Evolutionary conservation across 345 rosid genomes (phyloP).

Genomic region (Geranium rotundifolium): DNA sequence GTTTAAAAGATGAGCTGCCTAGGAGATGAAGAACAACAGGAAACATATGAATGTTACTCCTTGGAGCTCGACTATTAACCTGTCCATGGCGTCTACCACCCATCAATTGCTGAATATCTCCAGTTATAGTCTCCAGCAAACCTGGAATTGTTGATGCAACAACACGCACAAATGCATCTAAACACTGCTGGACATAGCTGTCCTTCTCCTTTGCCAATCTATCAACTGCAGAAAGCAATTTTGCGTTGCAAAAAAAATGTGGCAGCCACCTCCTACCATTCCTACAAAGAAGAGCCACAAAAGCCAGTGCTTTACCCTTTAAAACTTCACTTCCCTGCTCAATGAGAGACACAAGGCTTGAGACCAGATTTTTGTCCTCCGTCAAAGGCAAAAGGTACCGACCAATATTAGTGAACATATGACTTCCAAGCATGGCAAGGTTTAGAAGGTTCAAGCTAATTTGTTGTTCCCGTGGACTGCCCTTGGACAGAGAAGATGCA

Average conservation of each 20-base stretch:
- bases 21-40: slow-evolving; percentile 89
- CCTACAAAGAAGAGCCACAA: slow-evolving; percentile 83
- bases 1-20: slow-evolving; percentile 67
- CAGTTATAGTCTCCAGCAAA: slow-evolving; percentile 59
- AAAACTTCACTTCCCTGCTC: slow-evolving; percentile 90
- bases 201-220: slow-evolving; percentile 88
- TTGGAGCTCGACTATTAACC: slow-evolving; percentile 50
- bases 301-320: slow-evolving; percentile 66
- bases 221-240: slow-evolving; percentile 69
- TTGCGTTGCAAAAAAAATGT: slow-evolving; percentile 66
- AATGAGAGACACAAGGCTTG: slow-evolving; percentile 58
- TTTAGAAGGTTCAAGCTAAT: slow-evolving; percentile 76
- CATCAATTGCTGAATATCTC: slow-evolving; percentile 73
- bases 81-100: slow-evolving; percentile 79
- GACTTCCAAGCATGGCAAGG: slow-evolving; percentile 78
- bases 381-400: slow-evolving; percentile 54
- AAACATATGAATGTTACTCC: slow-evolving; percentile 57
- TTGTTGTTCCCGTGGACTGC: slow-evolving; percentile 90
- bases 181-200: slow-evolving; percentile 55
- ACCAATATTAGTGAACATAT: slow-evolving; percentile 56
- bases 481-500: slow-evolving; percentile 66
- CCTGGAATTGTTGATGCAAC: slow-evolving; percentile 60
- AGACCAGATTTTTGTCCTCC: slow-evolving; percentile 77
- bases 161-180: slow-evolving; percentile 59
- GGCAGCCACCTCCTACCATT: slow-evolving; percentile 74